Evolutionary conservation across 768 basidiomycete species (phyloP).

Genomic region (Hirschioporus abietinus): DNA sequence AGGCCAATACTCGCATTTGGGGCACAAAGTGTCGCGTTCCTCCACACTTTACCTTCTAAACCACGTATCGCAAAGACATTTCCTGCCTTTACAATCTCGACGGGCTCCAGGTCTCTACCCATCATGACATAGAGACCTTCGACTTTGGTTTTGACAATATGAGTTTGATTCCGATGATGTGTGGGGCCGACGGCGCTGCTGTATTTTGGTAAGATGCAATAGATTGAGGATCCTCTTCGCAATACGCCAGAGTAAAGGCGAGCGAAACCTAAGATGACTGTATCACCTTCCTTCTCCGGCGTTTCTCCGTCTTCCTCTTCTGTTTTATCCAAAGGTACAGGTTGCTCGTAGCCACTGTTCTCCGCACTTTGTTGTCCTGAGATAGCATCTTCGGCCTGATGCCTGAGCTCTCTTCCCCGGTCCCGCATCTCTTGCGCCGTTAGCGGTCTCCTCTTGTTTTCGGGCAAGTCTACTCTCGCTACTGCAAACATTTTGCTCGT

Average conservation of each 20-base stretch:
- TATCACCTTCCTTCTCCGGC: slow-evolving; percentile 32
- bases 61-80: slow-evolving; percentile 94
- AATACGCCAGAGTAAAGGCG: slow-evolving; percentile 90
- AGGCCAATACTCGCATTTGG: slow-evolving; percentile 40
- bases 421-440: slow-evolving; percentile 82
- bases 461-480: slow-evolving; percentile 71
- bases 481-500: slow-evolving; percentile 99
- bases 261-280: slow-evolving; percentile 87
- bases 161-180: slow-evolving; percentile 63
- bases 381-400: slow-evolving; percentile 22
- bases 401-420: slow-evolving; percentile 50
- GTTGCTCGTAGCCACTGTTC: slow-evolving; percentile 9
- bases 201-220: slow-evolving; percentile 87
- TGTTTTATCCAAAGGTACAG: slow-evolving; percentile 11
- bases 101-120: slow-evolving; percentile 89
- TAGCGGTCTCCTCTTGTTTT: slow-evolving; percentile 70
- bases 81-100: slow-evolving; percentile 79
- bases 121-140: slow-evolving; percentile 92
- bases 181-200: slow-evolving; percentile 51
- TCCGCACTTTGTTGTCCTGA: slow-evolving; percentile 17
- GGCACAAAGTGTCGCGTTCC: slow-evolving; percentile 86
- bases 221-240: slow-evolving; percentile 53
- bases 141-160: slow-evolving; percentile 56
- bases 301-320: slow-evolving; percentile 18
- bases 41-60: slow-evolving; percentile 82